Conservation (phyloP, 169 alveolate species). For the Cryptosporidium sp. region DNA sequence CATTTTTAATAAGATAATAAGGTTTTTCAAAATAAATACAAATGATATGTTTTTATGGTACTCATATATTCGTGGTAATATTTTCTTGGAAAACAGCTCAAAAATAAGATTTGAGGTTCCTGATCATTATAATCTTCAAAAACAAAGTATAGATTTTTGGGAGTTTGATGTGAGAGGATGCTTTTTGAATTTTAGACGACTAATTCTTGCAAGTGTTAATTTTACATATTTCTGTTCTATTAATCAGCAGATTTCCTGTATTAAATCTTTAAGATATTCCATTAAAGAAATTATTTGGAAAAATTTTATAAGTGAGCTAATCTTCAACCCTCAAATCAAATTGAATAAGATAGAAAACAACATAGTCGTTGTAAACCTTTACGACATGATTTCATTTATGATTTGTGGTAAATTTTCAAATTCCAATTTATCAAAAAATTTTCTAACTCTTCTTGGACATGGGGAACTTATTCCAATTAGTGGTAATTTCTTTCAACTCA, state of each 20-base stretch:
- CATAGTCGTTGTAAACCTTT: neutral
- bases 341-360: neutral
- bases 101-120: conserved; percentile 23
- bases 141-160: conserved; percentile 32
- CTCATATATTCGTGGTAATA: conserved; percentile 11
- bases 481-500: neutral
- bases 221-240: conserved; percentile 18
- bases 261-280: conserved; percentile 53
- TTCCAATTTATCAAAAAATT: neutral
- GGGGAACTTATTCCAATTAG: conserved; percentile 34
- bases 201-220: conserved; percentile 20
- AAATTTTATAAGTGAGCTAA: conserved; percentile 33
- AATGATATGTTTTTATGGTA: conserved; percentile 2
- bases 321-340: conserved; percentile 12
- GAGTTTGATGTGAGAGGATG: conserved; percentile 59
- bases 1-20: conserved; percentile 12
- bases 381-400: conserved; percentile 21
- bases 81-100: conserved; percentile 27
- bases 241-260: conserved; percentile 37
- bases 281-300: conserved; percentile 61
- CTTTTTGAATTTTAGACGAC: conserved; percentile 8
- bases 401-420: conserved; percentile 21
- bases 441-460: conserved; percentile 41
- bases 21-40: neutral
- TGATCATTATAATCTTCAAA: conserved; percentile 19